phyloP scores from a whole-genome alignment of 176 grass and related monocot genomes.

The Triticum aestivum region DNA sequence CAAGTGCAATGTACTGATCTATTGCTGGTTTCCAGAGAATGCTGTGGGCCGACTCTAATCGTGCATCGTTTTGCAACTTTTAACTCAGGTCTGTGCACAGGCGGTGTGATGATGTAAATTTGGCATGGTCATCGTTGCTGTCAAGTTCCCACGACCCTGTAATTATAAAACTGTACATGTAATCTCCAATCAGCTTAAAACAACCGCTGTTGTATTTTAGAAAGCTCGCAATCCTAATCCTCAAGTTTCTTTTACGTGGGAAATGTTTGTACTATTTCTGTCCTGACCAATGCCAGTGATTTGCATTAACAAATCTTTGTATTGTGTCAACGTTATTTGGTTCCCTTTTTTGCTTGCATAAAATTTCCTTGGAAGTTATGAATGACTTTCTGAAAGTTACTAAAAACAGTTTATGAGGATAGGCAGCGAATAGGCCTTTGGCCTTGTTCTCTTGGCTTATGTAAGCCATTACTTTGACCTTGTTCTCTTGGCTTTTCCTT shows the following conservation, averaged over 20 bases:
- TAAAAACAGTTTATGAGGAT: too few species aligned
- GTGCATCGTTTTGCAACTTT: neutral
- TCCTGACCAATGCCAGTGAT: neutral
- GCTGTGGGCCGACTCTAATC: neutral
- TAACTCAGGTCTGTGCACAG: conserved; percentile 35
- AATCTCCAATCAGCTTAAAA: conserved; percentile 29
- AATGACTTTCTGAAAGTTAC: too few species aligned
- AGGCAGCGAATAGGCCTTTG: too few species aligned
- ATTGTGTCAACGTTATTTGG: neutral
- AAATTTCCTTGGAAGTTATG: neutral
- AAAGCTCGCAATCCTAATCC: neutral
- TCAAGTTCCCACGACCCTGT: conserved; percentile 28
- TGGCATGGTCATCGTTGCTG: conserved; percentile 6
- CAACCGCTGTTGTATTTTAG: conserved; percentile 12
- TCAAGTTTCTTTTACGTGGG: neutral
- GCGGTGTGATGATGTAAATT: conserved; percentile 38
- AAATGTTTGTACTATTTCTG: neutral
- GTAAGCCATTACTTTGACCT: too few species aligned
- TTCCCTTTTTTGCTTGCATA: neutral
- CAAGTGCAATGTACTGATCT: neutral
- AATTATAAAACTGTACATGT: conserved; percentile 42
- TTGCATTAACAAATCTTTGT: neutral
- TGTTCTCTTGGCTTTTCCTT: too few species aligned
- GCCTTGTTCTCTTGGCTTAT: too few species aligned
- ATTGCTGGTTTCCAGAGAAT: neutral